A percentile compares a stretch with the other conserved stretches of the same genome.
These are phyloP conservation scores for Microbotryum lychnidis-dioicae DNA, from an alignment of 1,284 basidiomycete species.

Conservation along the genomic window DNA sequence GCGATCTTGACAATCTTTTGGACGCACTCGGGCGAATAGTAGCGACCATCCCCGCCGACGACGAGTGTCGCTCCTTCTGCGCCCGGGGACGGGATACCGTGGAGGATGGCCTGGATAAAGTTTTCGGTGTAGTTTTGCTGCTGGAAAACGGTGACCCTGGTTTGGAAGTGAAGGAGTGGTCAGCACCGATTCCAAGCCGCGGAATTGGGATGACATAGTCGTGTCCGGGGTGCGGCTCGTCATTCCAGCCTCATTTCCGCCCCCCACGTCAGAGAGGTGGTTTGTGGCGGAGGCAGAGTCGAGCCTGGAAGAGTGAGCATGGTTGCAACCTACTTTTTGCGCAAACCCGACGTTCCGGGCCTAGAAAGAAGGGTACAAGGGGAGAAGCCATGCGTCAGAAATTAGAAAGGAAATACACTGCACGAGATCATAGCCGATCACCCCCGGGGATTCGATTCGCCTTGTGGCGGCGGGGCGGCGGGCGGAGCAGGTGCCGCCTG, in stretches of 20 bases:
- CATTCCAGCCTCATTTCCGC: neutral
- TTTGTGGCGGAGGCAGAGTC: neutral
- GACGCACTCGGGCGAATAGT: conserved; percentile 65
- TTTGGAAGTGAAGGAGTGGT: neutral
- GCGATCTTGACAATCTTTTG: conserved; percentile 37
- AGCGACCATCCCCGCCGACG: conserved; percentile 94
- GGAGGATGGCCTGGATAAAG: conserved; percentile 90
- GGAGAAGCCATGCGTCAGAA: neutral
- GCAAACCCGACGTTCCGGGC: conserved; percentile 86
- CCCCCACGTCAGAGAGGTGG: neutral
- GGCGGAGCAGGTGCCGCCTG: neutral
- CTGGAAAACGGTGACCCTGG: conserved; percentile 85
- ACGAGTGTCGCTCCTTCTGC: conserved; percentile 67
- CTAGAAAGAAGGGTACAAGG: neutral
- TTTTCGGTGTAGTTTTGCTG: conserved; percentile 88
- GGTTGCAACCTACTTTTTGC: conserved; percentile 64
- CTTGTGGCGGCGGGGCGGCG: neutral
- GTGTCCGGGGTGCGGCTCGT: conserved; percentile 11
- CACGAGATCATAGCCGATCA: neutral
- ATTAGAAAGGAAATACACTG: neutral
- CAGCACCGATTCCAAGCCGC: neutral
- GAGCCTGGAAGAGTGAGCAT: too few relatives aligned
- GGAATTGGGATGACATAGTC: conserved; percentile 1
- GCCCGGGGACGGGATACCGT: conserved; percentile 73
- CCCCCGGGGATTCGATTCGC: too few relatives aligned